phyloP scores from a whole-genome alignment of 129 eudicot species.

The Saussurea involucrata region DNA sequence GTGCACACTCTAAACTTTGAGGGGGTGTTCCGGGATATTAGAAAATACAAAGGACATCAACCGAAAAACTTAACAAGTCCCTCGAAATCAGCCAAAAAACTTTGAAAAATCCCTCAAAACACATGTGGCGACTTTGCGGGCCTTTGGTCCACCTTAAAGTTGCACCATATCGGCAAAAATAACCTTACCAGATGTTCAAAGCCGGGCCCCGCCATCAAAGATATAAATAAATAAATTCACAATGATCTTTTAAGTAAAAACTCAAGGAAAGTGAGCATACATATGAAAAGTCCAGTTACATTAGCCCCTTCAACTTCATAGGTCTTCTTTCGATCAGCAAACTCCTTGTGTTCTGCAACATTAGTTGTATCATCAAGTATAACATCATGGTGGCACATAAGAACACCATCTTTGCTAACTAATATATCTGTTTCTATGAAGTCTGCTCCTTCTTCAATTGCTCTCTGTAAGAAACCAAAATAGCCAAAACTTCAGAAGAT shows the following conservation, averaged over 20 bases:
- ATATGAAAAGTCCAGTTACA: slow-evolving; percentile 39
- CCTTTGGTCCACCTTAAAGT: background rate
- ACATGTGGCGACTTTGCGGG: background rate
- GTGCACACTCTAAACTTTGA: background rate
- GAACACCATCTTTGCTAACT: slow-evolving; percentile 82
- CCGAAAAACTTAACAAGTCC: background rate
- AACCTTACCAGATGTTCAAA: background rate
- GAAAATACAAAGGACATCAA: too few relatives aligned
- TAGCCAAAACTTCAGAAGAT: background rate
- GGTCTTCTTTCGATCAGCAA: slow-evolving; percentile 61
- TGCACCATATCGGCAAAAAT: background rate
- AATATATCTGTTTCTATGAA: slow-evolving; percentile 85
- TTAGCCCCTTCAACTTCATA: slow-evolving; percentile 76
- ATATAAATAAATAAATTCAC: background rate
- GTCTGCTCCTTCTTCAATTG: slow-evolving; percentile 95
- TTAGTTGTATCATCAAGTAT: slow-evolving; percentile 71
- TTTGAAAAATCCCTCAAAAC: background rate
- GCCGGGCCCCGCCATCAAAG: background rate
- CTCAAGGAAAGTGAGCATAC: slow-evolving; percentile 8
- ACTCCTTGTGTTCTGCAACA: slow-evolving; percentile 59
- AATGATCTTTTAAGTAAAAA: background rate
- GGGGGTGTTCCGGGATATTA: too few relatives aligned
- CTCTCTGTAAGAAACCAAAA: slow-evolving; percentile 50
- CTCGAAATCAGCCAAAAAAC: background rate
- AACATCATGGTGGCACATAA: slow-evolving; percentile 84